Conservation (phyloP, 371 early-diverging fungal genomes). For the Mortierella sp. region DNA sequence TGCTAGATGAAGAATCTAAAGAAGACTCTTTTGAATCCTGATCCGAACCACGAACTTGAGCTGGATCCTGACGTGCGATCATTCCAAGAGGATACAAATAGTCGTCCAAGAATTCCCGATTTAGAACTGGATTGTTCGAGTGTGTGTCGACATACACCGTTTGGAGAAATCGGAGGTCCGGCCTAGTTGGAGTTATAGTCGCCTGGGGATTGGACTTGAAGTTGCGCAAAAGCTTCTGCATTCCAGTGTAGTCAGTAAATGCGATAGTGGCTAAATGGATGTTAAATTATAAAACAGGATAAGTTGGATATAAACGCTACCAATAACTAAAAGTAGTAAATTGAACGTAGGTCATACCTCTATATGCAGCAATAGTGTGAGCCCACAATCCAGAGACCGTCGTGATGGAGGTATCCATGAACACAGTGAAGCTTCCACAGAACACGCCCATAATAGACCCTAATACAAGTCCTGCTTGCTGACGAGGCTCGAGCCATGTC, state of each 20-base stretch:
- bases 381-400: conserved; percentile 79
- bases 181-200: conserved; percentile 64
- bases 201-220: conserved; percentile 65
- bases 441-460: conserved; percentile 77
- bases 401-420: conserved; percentile 70
- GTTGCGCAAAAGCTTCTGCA: conserved; percentile 56
- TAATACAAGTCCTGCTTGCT: conserved; percentile 82
- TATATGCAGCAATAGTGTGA: conserved; percentile 68
- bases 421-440: conserved; percentile 77
- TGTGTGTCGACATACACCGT: conserved; percentile 77
- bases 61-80: conserved; percentile 23
- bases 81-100: conserved; percentile 73
- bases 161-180: conserved; percentile 76
- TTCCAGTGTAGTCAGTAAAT: conserved; percentile 75
- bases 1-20: not conserved
- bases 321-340: not conserved
- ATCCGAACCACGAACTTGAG: not conserved
- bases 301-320: not conserved
- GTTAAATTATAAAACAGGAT: not conserved
- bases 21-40: conserved; percentile 2
- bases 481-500: conserved; percentile 79
- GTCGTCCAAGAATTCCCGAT: conserved; percentile 71
- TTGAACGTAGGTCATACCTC: conserved; percentile 23
- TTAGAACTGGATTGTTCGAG: conserved; percentile 67
- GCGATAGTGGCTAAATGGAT: conserved; percentile 72